These are phyloP conservation scores for Lentinus brumalis DNA, from an alignment of 768 basidiomycete species.

Conservation along the genomic window DNA sequence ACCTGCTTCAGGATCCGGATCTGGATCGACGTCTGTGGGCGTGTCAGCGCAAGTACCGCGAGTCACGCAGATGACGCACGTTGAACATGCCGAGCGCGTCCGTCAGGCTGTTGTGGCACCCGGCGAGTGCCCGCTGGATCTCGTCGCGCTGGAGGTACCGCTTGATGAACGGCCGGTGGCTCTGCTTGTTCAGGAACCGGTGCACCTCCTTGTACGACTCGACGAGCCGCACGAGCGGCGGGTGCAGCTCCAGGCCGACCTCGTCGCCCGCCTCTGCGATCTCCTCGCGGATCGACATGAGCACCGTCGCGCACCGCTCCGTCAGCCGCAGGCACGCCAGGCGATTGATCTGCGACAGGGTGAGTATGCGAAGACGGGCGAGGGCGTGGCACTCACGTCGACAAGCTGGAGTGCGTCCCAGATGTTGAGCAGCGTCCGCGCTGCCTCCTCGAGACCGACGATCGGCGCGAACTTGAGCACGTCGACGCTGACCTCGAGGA, in stretches of 20 bases:
- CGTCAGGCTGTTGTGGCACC: conserved; percentile 53
- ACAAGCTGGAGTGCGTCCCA: conserved; percentile 65
- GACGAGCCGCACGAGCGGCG: conserved; percentile 53
- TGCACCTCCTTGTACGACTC: conserved; percentile 51
- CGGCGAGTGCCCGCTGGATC: conserved; percentile 52
- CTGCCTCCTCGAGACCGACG: conserved; percentile 54
- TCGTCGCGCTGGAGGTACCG: conserved; percentile 78
- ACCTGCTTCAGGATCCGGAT: conserved; percentile 52
- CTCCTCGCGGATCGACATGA: conserved; percentile 65
- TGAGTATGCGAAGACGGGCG: not conserved
- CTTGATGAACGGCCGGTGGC: conserved; percentile 68
- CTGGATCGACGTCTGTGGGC: conserved; percentile 46
- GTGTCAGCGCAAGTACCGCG: not conserved
- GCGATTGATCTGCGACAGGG: conserved; percentile 56
- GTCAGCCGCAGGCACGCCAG: conserved; percentile 70
- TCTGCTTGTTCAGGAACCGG: conserved; percentile 58
- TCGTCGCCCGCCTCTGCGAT: conserved; percentile 57
- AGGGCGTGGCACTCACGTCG: conserved; percentile 47
- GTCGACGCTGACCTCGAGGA: conserved; percentile 43
- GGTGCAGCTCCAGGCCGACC: conserved; percentile 49
- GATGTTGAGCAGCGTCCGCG: conserved; percentile 54
- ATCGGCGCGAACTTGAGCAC: conserved; percentile 56
- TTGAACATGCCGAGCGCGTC: conserved; percentile 62
- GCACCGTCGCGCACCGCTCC: conserved; percentile 68
- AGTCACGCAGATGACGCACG: conserved; percentile 29